A percentile compares a stretch with the other conserved stretches of the same genome.
These are phyloP conservation scores for Cryptococcus floricola DNA, from an alignment of 1,284 basidiomycete species.

Conservation along the genomic window DNA sequence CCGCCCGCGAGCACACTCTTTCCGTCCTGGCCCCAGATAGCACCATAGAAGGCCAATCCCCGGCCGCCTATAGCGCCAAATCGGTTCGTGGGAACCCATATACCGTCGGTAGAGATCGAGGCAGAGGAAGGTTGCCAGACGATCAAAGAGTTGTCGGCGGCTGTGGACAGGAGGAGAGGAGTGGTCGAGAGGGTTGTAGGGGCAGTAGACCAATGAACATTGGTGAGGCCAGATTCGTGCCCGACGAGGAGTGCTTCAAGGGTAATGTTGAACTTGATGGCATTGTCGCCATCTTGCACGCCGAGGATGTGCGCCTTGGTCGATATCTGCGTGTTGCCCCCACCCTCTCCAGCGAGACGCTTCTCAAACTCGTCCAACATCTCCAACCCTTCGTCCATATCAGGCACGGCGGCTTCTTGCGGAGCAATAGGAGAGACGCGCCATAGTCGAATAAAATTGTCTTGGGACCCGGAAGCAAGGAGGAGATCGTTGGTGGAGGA, in stretches of 20 bases:
- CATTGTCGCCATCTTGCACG: slow-evolving; percentile 57
- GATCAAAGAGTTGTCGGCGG: slow-evolving; percentile 87
- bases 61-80: slow-evolving; percentile 90
- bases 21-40: slow-evolving; percentile 59
- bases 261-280: slow-evolving; percentile 66
- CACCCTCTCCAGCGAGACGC: slow-evolving; percentile 62
- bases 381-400: slow-evolving; percentile 54
- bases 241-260: slow-evolving; percentile 89
- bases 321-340: slow-evolving; percentile 74
- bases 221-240: slow-evolving; percentile 87
- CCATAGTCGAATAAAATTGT: slow-evolving; percentile 87
- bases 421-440: slow-evolving; percentile 57
- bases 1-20: slow-evolving; percentile 75
- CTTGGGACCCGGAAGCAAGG: slow-evolving; percentile 88
- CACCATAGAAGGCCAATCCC: slow-evolving; percentile 83
- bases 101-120: slow-evolving; percentile 55
- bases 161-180: slow-evolving; percentile 73
- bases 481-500: slow-evolving; percentile 48
- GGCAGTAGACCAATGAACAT: slow-evolving; percentile 70
- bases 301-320: slow-evolving; percentile 73
- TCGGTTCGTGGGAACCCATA: slow-evolving; percentile 84
- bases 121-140: slow-evolving; percentile 75
- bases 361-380: slow-evolving; percentile 82
- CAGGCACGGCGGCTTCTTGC: slow-evolving; percentile 30
- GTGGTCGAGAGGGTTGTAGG: slow-evolving; percentile 51